phyloP scores from a whole-genome alignment of 2,329 filamentous ascomycete species.

The Cercospora zeina region DNA sequence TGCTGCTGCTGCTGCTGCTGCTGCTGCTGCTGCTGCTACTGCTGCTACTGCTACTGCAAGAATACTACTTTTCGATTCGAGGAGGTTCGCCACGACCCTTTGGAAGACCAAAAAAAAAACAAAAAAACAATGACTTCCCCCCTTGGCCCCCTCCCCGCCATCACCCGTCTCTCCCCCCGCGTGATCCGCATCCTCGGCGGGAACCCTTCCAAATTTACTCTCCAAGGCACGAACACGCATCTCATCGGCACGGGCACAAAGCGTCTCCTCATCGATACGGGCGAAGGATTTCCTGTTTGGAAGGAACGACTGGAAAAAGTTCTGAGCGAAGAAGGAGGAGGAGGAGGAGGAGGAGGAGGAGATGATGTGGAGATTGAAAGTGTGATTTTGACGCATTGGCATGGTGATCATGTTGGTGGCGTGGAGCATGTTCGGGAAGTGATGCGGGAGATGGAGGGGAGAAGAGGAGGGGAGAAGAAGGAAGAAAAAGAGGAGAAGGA shows the following conservation, averaged over 20 bases:
- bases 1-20: no score
- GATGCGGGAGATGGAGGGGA: neutral
- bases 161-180: slow-evolving; percentile 73
- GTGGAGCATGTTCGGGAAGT: slow-evolving; percentile 61
- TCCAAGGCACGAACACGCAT: slow-evolving; percentile 92
- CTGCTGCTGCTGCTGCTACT: no score
- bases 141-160: slow-evolving; percentile 66
- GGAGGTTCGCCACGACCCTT: no score
- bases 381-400: slow-evolving; percentile 88
- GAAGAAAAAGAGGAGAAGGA: no score
- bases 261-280: slow-evolving; percentile 86
- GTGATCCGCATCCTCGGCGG: slow-evolving; percentile 84
- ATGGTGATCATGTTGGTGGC: slow-evolving; percentile 80
- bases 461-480: no score
- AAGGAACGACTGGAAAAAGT: slow-evolving; percentile 62
- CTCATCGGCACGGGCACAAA: slow-evolving; percentile 72
- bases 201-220: slow-evolving; percentile 80
- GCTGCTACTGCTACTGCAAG: no score
- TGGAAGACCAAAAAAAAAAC: neutral
- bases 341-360: no score
- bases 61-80: no score
- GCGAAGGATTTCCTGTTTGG: slow-evolving; percentile 78
- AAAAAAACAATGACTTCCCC: neutral
- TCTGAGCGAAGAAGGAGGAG: slow-evolving; percentile 58
- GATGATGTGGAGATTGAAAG: slow-evolving; percentile 63